phyloP scores from a whole-genome alignment of 106 monocot genomes.

The Dendrobium nobile region DNA sequence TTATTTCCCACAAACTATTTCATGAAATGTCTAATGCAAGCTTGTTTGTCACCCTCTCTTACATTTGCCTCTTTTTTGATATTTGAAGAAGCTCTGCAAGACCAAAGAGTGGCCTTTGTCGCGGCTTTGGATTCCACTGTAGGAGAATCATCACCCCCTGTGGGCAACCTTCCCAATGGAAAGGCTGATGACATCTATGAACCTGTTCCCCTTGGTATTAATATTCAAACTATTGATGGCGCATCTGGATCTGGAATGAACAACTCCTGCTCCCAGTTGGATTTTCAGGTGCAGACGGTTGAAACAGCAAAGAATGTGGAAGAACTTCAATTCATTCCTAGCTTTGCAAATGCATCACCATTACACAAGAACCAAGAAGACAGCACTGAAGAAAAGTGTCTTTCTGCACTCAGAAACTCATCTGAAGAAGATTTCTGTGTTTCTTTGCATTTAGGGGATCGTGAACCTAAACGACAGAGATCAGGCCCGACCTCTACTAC shows the following conservation, averaged over 20 bases:
- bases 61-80: background rate
- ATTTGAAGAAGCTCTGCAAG: constrained; percentile 56
- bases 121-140: constrained; percentile 38
- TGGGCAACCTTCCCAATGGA: constrained; percentile 31
- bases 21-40: background rate
- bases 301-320: constrained; percentile 41
- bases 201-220: constrained; percentile 43
- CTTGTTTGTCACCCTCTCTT: background rate
- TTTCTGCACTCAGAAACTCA: constrained; percentile 39
- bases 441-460: constrained; percentile 68
- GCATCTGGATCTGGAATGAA: constrained; percentile 33
- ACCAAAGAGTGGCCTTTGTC: constrained; percentile 52
- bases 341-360: constrained; percentile 49
- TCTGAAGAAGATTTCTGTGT: constrained; percentile 59
- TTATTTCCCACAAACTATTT: background rate
- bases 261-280: constrained; percentile 6
- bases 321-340: constrained; percentile 81
- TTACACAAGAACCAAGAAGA: constrained; percentile 27
- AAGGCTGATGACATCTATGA: constrained; percentile 59
- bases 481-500: constrained; percentile 10
- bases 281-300: constrained; percentile 30
- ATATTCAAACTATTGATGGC: constrained; percentile 50
- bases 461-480: constrained; percentile 44
- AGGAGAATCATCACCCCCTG: constrained; percentile 52
- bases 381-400: constrained; percentile 21